Percentiles rank a stretch among this genome's conserved stretches.
Evolutionary conservation across 495 filamentous ascomycete genomes (phyloP).

Genomic region (Polyplosphaeria fusca): DNA sequence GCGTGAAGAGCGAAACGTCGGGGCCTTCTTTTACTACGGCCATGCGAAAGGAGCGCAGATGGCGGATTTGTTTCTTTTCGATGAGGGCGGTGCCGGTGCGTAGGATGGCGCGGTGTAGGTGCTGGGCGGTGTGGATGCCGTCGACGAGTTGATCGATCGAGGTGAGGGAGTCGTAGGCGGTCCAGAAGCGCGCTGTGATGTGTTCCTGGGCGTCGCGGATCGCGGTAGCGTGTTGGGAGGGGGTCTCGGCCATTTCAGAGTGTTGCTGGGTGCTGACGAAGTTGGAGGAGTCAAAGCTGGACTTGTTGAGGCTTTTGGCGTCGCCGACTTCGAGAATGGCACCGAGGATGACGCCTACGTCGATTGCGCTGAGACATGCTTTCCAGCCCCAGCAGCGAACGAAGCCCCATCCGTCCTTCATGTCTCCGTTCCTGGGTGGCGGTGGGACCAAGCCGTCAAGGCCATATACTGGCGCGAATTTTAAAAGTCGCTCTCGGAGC

Average conservation of each 20-base stretch:
- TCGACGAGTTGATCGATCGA: conserved; percentile 68
- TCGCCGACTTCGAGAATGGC: conserved; percentile 89
- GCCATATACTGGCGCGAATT: conserved; percentile 86
- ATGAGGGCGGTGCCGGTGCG: conserved; percentile 87
- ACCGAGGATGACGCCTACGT: conserved; percentile 85
- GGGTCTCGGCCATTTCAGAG: conserved; percentile 7
- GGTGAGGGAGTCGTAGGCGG: conserved; percentile 82
- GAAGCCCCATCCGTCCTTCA: conserved; percentile 90
- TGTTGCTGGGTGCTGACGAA: conserved; percentile 16
- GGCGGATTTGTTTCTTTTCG: conserved; percentile 88
- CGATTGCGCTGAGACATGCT: conserved; percentile 84
- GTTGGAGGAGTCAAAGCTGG: conserved; percentile 23
- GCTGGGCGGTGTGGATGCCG: conserved; percentile 78
- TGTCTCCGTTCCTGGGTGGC: conserved; percentile 52
- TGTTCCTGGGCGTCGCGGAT: conserved; percentile 55
- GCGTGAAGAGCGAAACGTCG: conserved; percentile 82
- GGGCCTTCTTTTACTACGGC: conserved; percentile 93
- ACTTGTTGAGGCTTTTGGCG: conserved; percentile 24
- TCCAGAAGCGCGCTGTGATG: conserved; percentile 77
- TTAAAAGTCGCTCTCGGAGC: conserved; percentile 77
- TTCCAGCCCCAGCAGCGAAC: conserved; percentile 98
- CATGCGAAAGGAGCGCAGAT: conserved; percentile 88
- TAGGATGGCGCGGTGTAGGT: conserved; percentile 88
- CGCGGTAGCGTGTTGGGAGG: neutral
- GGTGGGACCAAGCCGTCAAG: conserved; percentile 85